phyloP scores from a whole-genome alignment of 208 protist genomes.

The Leishmania martiniquensis region DNA sequence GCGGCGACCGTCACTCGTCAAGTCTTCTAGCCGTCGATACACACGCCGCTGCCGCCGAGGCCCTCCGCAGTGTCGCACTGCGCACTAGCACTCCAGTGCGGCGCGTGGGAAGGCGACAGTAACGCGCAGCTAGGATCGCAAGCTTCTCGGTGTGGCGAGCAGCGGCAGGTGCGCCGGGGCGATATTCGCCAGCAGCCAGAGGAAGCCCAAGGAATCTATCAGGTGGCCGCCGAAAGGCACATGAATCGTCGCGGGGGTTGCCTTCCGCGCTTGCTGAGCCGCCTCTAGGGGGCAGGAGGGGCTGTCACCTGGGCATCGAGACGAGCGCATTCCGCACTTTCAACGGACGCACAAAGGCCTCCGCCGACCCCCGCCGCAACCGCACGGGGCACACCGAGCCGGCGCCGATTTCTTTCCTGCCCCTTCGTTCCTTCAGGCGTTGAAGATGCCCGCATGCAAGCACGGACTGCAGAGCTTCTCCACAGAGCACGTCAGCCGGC shows the following conservation, averaged over 20 bases:
- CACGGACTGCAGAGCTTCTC: neutral
- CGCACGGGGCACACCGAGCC: neutral
- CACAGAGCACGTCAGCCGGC: neutral
- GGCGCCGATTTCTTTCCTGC: neutral
- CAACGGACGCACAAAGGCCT: neutral
- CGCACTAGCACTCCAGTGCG: slow-evolving; percentile 26
- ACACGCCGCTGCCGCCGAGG: neutral
- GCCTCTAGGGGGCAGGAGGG: no score
- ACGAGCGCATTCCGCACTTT: neutral
- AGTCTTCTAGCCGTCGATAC: neutral
- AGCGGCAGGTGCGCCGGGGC: slow-evolving; percentile 23
- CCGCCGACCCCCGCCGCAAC: neutral
- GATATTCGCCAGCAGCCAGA: slow-evolving; percentile 25
- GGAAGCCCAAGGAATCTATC: slow-evolving; percentile 20
- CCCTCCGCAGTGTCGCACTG: slow-evolving; percentile 13
- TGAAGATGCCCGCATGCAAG: neutral
- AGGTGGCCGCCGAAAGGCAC: slow-evolving; percentile 21
- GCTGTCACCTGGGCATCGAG: no score
- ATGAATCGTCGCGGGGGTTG: neutral
- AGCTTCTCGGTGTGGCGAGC: neutral
- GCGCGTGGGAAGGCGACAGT: slow-evolving; percentile 13
- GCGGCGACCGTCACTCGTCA: neutral
- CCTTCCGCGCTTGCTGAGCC: no score
- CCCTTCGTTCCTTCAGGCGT: neutral
- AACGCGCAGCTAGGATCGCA: slow-evolving; percentile 15